Conservation (phyloP, 495 filamentous ascomycete genomes). For the Aspergillus baeticus region DNA sequence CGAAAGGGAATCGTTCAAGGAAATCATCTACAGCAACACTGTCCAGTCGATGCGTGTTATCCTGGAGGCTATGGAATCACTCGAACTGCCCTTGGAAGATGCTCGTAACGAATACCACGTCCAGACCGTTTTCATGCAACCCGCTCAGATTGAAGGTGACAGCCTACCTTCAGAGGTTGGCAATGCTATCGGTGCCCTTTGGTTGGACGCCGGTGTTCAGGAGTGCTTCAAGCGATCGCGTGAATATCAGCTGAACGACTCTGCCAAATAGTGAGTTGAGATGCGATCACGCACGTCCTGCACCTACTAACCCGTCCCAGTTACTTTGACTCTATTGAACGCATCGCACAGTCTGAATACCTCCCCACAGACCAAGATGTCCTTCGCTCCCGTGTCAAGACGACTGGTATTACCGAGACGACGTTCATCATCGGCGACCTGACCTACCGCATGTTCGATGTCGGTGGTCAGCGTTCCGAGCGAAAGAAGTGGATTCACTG, state of each 20-base stretch:
- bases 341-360: slow-evolving; percentile 90
- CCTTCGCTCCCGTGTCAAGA: slow-evolving; percentile 96
- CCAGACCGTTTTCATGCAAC: slow-evolving; percentile 95
- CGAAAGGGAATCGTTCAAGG: slow-evolving; percentile 68
- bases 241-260: slow-evolving; percentile 98
- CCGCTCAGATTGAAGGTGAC: slow-evolving; percentile 92
- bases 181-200: slow-evolving; percentile 86
- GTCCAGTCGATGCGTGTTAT: slow-evolving; percentile 97
- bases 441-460: slow-evolving; percentile 99
- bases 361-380: slow-evolving; percentile 98
- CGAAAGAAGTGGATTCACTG: slow-evolving; percentile 99
- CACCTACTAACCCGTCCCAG: slow-evolving; percentile 41
- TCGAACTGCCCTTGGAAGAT: slow-evolving; percentile 87
- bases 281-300: not conserved
- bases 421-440: slow-evolving; percentile 97
- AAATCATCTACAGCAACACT: slow-evolving; percentile 98
- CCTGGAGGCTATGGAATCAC: slow-evolving; percentile 91
- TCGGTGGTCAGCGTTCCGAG: slow-evolving; percentile 97
- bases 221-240: slow-evolving; percentile 91
- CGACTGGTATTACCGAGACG: slow-evolving; percentile 98
- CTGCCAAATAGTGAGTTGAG: slow-evolving; percentile 86
- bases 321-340: slow-evolving; percentile 95
- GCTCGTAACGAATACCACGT: slow-evolving; percentile 88
- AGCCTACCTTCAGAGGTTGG: slow-evolving; percentile 92
- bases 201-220: slow-evolving; percentile 94